Evolutionary conservation across 2,329 filamentous ascomycete genomes (phyloP), one percentile per base, ranked within the genome.

Genomic region (Diplocarpon rosae): DNA sequence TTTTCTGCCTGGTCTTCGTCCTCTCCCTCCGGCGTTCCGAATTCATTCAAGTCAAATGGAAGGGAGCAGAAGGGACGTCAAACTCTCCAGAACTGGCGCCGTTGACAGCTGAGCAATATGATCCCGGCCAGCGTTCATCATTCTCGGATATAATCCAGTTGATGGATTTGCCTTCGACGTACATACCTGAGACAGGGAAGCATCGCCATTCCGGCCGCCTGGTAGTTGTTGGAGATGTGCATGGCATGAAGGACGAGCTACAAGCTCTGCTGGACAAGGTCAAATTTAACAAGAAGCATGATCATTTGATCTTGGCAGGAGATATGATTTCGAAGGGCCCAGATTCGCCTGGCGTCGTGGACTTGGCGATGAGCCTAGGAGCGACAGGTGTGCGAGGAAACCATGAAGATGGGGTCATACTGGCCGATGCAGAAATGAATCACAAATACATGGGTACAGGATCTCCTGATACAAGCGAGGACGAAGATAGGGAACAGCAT

Each of bases 351-450:
- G 86, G 81, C 31, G 85, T 95, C 1, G 71, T 96, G 38, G 76
- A 83, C 46, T 70, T 88, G 34, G 81, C 86, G 31, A 83, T 87
- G 61, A 65, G 74, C 12, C 66, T 90, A 31, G 75, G 76, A 40
- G 89, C 90, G 16, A 85, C 81, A 27, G 85, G 79, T 50, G 87
- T 96, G 8, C 80, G 90, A 40, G 92, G 92, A 14, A 95, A 95
- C 65, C 85, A 95, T 65, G 92, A 98, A 62, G 89, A 96, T 62
- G 75, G 80, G 16, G 71, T 95, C 15, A 71, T 96, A n/a, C 71
- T 82, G 8, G 73, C 79, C 1, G 75, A 79, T 49, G 67, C 69
- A 24, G 58, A 62, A 30, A 57, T 65, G 53, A 45, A 57, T 14
- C 38, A 43, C 1, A 51, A 50, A n/a, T 48, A 67, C 61, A 56